Conservation (phyloP, 2,329 filamentous ascomycete species). For the Huntiella decipiens region DNA sequence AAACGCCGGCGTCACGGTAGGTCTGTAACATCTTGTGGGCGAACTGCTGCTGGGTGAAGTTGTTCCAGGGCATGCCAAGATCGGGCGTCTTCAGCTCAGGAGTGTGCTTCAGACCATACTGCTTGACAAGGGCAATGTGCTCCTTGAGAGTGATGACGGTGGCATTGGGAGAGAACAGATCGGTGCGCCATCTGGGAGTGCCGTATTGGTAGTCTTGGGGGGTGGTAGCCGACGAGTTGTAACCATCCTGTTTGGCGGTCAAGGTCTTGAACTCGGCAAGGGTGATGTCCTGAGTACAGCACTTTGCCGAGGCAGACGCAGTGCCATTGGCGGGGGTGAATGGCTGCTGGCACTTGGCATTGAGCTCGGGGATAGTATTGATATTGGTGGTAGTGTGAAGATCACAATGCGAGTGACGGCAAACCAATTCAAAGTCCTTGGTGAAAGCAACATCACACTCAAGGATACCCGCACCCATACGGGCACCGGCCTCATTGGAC, state of each 20-base stretch:
- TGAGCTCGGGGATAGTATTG: slow-evolving; percentile 39
- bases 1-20: slow-evolving; percentile 33
- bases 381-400: slow-evolving; percentile 53
- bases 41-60: slow-evolving; percentile 46
- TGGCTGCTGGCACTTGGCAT: slow-evolving; percentile 41
- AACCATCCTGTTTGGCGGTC: slow-evolving; percentile 53
- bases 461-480: slow-evolving; percentile 47
- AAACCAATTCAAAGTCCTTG: slow-evolving; percentile 44
- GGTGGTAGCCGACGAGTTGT: slow-evolving; percentile 37
- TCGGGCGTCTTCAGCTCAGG: slow-evolving; percentile 49
- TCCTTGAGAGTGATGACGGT: slow-evolving; percentile 42
- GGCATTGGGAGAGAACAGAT: slow-evolving; percentile 45
- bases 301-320: slow-evolving; percentile 37
- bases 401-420: slow-evolving; percentile 48
- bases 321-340: slow-evolving; percentile 37
- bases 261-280: slow-evolving; percentile 46
- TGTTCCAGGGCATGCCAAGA: slow-evolving; percentile 50
- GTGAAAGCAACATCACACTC: slow-evolving; percentile 54
- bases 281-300: slow-evolving; percentile 55
- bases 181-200: slow-evolving; percentile 42
- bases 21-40: slow-evolving; percentile 46
- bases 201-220: slow-evolving; percentile 37
- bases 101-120: slow-evolving; percentile 41
- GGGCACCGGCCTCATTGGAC: slow-evolving; percentile 40
- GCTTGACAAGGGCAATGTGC: slow-evolving; percentile 40